These are phyloP conservation scores for Rhizopus sp. DNA, from an alignment of 371 early-diverging fungal genomes.

Conservation along the genomic window DNA sequence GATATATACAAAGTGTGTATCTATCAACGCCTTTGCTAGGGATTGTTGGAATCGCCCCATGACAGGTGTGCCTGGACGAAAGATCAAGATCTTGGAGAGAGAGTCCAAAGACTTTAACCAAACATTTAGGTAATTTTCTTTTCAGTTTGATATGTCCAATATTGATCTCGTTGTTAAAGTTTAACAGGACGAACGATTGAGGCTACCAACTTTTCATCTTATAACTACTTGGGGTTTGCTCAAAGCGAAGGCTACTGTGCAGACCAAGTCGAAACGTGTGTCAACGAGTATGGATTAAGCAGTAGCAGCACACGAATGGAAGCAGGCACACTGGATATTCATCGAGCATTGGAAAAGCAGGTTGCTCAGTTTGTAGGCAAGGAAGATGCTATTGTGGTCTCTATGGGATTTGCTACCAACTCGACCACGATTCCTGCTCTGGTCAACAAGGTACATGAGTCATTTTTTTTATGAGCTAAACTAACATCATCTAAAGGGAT, in stretches of 20 bases:
- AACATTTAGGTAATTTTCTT: constrained; percentile 18
- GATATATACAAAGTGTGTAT: constrained; percentile 61
- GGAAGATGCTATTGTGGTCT: constrained; percentile 45
- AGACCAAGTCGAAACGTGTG: constrained; percentile 83
- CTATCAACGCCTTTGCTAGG: constrained; percentile 41
- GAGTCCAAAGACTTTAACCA: constrained; percentile 30
- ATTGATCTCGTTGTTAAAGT: constrained; percentile 5
- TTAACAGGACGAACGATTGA: constrained; percentile 83
- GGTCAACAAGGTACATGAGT: constrained; percentile 64
- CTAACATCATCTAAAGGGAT: constrained; percentile 47
- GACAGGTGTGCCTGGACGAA: constrained; percentile 31
- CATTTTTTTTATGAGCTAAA: constrained; percentile 4
- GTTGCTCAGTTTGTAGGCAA: constrained; percentile 86
- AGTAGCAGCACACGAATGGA: constrained; percentile 75
- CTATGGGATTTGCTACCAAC: constrained; percentile 93
- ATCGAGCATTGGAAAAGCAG: constrained; percentile 83
- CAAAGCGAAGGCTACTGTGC: constrained; percentile 90
- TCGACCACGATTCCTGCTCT: constrained; percentile 96
- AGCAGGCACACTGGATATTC: constrained; percentile 70
- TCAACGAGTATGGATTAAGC: constrained; percentile 66
- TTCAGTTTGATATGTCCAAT: background rate
- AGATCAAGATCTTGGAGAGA: constrained; percentile 27
- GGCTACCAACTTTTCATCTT: constrained; percentile 95
- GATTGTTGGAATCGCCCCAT: constrained; percentile 56
- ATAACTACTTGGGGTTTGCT: constrained; percentile 99